phyloP scores from a whole-genome alignment of 176 grass and related monocot species.

The Leersia perrieri region DNA sequence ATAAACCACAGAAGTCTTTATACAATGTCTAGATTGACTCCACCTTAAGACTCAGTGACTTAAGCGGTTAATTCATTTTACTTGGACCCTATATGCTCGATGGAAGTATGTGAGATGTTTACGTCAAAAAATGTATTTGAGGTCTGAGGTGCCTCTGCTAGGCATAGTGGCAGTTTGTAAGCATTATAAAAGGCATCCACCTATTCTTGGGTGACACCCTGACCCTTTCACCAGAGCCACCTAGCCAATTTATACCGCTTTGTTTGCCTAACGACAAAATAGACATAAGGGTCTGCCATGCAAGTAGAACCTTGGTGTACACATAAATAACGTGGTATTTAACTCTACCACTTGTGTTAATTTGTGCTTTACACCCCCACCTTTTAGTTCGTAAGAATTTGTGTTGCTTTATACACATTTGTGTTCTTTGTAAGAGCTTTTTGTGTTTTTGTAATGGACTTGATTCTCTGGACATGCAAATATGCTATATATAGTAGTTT shows the following conservation, averaged over 20 bases:
- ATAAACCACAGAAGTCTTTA: not conserved
- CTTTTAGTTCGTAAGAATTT: too few relatives aligned
- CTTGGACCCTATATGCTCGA: not conserved
- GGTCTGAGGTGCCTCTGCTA: not conserved
- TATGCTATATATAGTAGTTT: too few relatives aligned
- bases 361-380: too few relatives aligned
- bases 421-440: not conserved
- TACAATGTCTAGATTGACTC: not conserved
- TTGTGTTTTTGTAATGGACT: not conserved
- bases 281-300: too few relatives aligned
- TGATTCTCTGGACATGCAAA: not conserved
- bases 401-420: not conserved
- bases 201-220: not conserved
- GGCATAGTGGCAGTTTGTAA: not conserved
- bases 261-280: too few relatives aligned
- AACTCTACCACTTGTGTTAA: too few relatives aligned
- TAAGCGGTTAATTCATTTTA: not conserved
- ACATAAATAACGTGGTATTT: too few relatives aligned
- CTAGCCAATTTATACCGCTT: too few relatives aligned
- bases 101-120: not conserved
- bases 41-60: not conserved
- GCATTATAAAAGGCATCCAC: too few relatives aligned
- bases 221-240: too few relatives aligned
- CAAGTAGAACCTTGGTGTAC: too few relatives aligned
- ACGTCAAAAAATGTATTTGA: too few relatives aligned